Evolutionary conservation across 1,139 yeast genomes (phyloP).

Genomic region (Suhomyces coccinellae): DNA sequence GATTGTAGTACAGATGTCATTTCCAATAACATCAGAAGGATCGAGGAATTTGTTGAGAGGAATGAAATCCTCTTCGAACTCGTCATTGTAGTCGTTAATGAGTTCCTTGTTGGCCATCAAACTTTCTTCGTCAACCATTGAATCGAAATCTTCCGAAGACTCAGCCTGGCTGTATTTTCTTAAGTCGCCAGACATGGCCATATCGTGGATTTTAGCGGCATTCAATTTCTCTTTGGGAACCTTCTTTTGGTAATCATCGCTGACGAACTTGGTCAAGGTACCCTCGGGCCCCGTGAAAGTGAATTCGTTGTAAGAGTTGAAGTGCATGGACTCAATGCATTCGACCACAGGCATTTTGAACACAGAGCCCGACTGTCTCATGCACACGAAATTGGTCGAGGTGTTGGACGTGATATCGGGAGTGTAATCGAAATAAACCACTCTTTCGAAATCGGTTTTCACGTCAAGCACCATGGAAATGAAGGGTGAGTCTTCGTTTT

Average conservation of each 20-base stretch:
- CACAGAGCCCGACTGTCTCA: slow-evolving; percentile 86
- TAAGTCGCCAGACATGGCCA: slow-evolving; percentile 20
- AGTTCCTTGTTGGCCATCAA: slow-evolving; percentile 16
- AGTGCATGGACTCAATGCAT: slow-evolving; percentile 60
- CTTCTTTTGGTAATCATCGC: slow-evolving; percentile 12
- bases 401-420: slow-evolving; percentile 51
- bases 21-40: slow-evolving; percentile 44
- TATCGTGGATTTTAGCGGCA: slow-evolving; percentile 11
- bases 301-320: slow-evolving; percentile 73
- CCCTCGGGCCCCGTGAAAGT: slow-evolving; percentile 68
- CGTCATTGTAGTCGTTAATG: slow-evolving; percentile 21
- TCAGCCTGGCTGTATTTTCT: slow-evolving; percentile 23
- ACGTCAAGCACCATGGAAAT: slow-evolving; percentile 77
- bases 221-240: slow-evolving; percentile 1
- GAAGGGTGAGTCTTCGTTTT: slow-evolving; percentile 57
- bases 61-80: slow-evolving; percentile 28
- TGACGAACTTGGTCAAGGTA: slow-evolving; percentile 41
- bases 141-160: slow-evolving; percentile 32
- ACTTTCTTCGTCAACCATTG: slow-evolving; percentile 35
- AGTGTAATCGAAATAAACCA: slow-evolving; percentile 81
- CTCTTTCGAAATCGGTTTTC: slow-evolving; percentile 75
- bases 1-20: slow-evolving; percentile 68
- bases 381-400: slow-evolving; percentile 67
- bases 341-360: slow-evolving; percentile 78
- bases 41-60: slow-evolving; percentile 36